A percentile compares a stretch with the other conserved stretches of the same genome.
These are phyloP conservation scores for Lagenidium giganteum DNA, from an alignment of 352 stramenopile genomes.

Conservation along the genomic window DNA sequence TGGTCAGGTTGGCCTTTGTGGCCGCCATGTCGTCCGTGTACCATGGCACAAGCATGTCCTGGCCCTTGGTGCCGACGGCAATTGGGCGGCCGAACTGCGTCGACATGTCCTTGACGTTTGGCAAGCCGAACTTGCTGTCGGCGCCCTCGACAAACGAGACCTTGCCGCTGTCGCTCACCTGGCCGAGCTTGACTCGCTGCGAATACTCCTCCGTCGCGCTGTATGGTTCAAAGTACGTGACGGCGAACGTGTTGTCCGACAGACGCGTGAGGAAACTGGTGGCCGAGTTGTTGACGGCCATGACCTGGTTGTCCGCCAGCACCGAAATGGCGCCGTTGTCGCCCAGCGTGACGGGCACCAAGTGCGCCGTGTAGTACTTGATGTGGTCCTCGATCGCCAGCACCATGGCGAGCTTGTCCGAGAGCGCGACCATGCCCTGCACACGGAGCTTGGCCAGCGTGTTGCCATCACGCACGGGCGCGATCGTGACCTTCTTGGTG, in stretches of 20 bases:
- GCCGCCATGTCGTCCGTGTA: conserved; percentile 43
- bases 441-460: conserved; percentile 43
- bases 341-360: conserved; percentile 44
- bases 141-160: conserved; percentile 53
- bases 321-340: conserved; percentile 31
- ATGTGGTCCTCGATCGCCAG: no score
- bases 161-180: conserved; percentile 33
- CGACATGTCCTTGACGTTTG: conserved; percentile 30
- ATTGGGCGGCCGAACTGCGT: conserved; percentile 58
- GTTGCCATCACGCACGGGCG: conserved; percentile 33
- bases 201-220: conserved; percentile 28
- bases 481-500: conserved; percentile 46
- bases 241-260: conserved; percentile 55
- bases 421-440: conserved; percentile 62
- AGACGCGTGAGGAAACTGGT: conserved; percentile 68
- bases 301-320: conserved; percentile 32
- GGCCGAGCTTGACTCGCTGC: conserved; percentile 55
- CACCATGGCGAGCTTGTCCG: conserved; percentile 42
- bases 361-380: conserved; percentile 35
- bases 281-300: conserved; percentile 49
- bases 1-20: conserved; percentile 42
- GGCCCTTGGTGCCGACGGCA: conserved; percentile 53
- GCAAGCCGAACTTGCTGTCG: conserved; percentile 39
- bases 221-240: conserved; percentile 72
- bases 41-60: conserved; percentile 63